Conservation (phyloP, 768 basidiomycete species). For the Scleroderma bovista region DNA sequence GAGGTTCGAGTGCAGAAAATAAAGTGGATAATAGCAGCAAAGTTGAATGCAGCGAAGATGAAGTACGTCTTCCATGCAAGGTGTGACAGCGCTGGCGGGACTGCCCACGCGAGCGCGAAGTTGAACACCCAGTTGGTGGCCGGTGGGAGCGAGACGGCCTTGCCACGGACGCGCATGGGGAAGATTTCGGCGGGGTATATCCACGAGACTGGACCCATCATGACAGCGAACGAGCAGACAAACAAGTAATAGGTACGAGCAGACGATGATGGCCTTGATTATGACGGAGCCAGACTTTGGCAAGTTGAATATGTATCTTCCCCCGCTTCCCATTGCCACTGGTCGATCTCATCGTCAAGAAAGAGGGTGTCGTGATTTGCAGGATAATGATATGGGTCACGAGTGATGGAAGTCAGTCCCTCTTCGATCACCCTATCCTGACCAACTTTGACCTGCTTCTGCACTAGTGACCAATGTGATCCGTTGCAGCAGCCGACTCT, state of each 20-base stretch:
- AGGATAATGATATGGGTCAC: constrained; percentile 43
- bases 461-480: constrained; percentile 42
- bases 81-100: constrained; percentile 59
- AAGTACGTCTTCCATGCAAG: constrained; percentile 78
- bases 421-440: constrained; percentile 46
- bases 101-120: constrained; percentile 69
- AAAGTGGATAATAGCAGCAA: constrained; percentile 63
- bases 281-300: constrained; percentile 61
- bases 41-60: constrained; percentile 75
- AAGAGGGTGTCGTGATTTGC: constrained; percentile 34
- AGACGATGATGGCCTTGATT: constrained; percentile 73
- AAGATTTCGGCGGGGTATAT: constrained; percentile 71
- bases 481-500: constrained; percentile 3
- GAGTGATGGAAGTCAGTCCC: constrained; percentile 46
- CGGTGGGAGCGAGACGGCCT: constrained; percentile 42
- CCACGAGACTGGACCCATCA: constrained; percentile 75
- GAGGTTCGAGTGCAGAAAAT: too few relatives aligned
- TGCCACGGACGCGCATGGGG: constrained; percentile 63
- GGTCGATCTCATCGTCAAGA: constrained; percentile 31
- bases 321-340: constrained; percentile 67
- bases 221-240: constrained; percentile 69
- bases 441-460: constrained; percentile 40
- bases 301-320: constrained; percentile 59
- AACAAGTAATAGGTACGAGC: constrained; percentile 74
- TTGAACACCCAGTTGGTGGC: constrained; percentile 62